Evolutionary conservation across 352 stramenopile genomes (phyloP).

Genomic region (Pythium plurisporium): DNA sequence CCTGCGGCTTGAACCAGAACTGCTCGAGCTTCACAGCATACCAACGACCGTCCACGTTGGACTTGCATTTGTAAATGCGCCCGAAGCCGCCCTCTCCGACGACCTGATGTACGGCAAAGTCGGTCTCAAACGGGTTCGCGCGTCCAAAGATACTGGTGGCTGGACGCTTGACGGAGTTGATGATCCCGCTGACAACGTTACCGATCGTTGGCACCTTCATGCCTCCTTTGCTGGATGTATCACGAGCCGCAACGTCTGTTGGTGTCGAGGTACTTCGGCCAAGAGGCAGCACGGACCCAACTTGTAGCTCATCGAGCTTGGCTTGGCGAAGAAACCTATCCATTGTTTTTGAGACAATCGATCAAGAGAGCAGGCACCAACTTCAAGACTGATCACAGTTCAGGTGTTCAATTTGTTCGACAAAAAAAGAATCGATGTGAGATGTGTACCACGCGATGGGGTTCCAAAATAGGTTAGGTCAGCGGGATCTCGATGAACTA

Average conservation of each 20-base stretch:
- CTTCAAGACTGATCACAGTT: too few species aligned
- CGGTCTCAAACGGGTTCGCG: constrained; percentile 73
- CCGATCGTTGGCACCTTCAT: neutral
- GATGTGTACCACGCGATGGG: too few species aligned
- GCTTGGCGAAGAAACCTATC: neutral
- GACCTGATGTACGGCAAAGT: constrained; percentile 65
- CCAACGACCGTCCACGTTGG: constrained; percentile 57
- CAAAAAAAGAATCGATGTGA: too few species aligned
- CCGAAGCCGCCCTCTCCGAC: constrained; percentile 72
- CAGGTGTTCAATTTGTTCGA: too few species aligned
- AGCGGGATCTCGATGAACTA: too few species aligned
- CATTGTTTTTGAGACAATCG: neutral
- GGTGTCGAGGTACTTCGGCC: constrained; percentile 57
- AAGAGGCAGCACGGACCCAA: constrained; percentile 36
- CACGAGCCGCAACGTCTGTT: constrained; percentile 18
- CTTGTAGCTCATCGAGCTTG: constrained; percentile 25
- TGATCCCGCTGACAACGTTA: neutral
- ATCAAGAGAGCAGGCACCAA: neutral
- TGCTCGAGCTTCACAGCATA: constrained; percentile 81
- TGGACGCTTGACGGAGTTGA: neutral
- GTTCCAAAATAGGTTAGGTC: neutral
- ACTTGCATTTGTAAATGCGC: constrained; percentile 77
- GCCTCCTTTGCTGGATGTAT: neutral
- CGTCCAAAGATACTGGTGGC: constrained; percentile 47
- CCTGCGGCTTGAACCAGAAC: constrained; percentile 81